Evolutionary conservation across 257 asterid species (phyloP).

Genomic region (Scutellaria galericulata): DNA sequence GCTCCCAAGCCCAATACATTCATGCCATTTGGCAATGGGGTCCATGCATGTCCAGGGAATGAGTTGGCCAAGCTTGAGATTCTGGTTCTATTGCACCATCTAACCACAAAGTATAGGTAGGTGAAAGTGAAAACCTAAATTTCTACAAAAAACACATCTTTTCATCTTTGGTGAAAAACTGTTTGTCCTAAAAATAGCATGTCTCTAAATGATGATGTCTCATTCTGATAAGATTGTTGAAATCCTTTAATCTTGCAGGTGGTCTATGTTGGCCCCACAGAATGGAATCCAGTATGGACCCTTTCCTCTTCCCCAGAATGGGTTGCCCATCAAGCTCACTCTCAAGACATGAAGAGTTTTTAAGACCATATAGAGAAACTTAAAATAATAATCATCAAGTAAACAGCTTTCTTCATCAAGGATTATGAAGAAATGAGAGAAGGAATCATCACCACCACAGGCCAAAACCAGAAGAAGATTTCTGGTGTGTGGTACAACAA

Average conservation of each 20-base stretch:
- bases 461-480: constrained; percentile 45
- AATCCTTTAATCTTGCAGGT: constrained; percentile 57
- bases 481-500: constrained; percentile 36
- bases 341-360: constrained; percentile 42
- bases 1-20: constrained; percentile 85
- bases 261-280: constrained; percentile 87
- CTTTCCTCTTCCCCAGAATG: constrained; percentile 95
- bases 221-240: constrained; percentile 36
- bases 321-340: constrained; percentile 78
- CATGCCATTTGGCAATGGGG: constrained; percentile 97
- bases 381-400: too few relatives aligned
- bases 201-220: constrained; percentile 3
- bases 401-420: constrained; percentile 24
- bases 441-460: background rate
- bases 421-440: constrained; percentile 9
- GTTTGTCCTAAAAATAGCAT: constrained; percentile 43
- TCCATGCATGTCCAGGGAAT: constrained; percentile 94
- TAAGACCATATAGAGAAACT: background rate
- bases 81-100: constrained; percentile 79
- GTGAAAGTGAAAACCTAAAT: constrained; percentile 31
- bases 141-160: background rate
- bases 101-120: constrained; percentile 93
- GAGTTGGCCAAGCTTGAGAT: constrained; percentile 95
- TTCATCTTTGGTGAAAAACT: constrained; percentile 3
- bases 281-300: constrained; percentile 96